A percentile compares a stretch with the other conserved stretches of the same genome.
phyloP scores from a whole-genome alignment of 768 basidiomycete genomes.

The Phanerochaete sordida region DNA sequence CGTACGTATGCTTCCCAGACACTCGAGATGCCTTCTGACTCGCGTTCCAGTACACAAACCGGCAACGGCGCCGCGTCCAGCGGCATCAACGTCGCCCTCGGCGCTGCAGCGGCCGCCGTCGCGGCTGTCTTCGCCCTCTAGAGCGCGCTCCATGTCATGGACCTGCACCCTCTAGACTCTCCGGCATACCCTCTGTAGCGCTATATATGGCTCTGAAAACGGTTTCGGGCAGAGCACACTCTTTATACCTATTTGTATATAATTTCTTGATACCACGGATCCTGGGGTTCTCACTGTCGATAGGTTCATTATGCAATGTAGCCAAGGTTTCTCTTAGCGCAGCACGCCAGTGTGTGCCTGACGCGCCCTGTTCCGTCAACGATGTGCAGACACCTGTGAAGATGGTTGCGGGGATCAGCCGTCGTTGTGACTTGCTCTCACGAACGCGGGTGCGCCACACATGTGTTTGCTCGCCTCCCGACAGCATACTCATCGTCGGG shows the following conservation, averaged over 20 bases:
- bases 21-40: not conserved
- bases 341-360: too few species aligned
- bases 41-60: not conserved
- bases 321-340: too few species aligned
- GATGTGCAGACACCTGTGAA: too few species aligned
- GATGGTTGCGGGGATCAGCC: too few species aligned
- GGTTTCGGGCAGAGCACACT: not conserved
- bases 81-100: conserved; percentile 35
- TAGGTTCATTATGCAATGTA: not conserved
- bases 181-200: not conserved
- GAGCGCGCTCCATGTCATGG: conserved; percentile 5
- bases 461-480: too few species aligned
- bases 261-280: not conserved
- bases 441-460: too few species aligned
- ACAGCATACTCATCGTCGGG: too few species aligned
- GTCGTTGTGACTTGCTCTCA: too few species aligned
- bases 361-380: too few species aligned
- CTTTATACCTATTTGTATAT: not conserved
- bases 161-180: not conserved
- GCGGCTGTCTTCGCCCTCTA: conserved; percentile 41
- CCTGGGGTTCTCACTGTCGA: not conserved
- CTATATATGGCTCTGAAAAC: not conserved
- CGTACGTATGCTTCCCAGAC: conserved; percentile 1
- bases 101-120: conserved; percentile 40
- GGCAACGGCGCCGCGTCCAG: conserved; percentile 23